These are phyloP conservation scores for Acacia acuminata DNA, from an alignment of 306 rosid genomes.

Conservation along the genomic window DNA sequence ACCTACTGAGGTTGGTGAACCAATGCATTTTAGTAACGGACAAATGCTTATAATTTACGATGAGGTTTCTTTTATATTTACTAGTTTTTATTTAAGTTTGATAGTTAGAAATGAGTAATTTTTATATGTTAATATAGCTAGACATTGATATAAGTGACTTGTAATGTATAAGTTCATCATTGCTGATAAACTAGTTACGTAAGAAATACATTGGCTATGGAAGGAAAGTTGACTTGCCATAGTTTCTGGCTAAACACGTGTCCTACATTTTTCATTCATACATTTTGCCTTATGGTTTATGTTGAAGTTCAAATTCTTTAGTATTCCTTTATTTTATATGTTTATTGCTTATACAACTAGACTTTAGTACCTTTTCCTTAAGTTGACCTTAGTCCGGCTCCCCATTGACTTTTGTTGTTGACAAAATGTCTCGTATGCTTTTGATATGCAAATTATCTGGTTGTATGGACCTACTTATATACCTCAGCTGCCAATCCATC, in stretches of 20 bases:
- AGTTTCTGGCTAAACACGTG: slow-evolving; percentile 9
- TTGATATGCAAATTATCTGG: not conserved
- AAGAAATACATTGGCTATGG: slow-evolving; percentile 6
- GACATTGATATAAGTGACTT: not conserved
- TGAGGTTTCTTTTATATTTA: not conserved
- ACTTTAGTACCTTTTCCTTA: not conserved
- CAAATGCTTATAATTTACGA: slow-evolving; percentile 5
- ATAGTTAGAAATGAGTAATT: slow-evolving; percentile 13
- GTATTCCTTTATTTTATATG: not conserved
- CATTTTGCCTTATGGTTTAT: not conserved
- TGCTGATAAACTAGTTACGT: not conserved
- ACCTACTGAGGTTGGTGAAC: slow-evolving; percentile 63
- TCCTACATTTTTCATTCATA: not conserved
- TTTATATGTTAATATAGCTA: slow-evolving; percentile 5
- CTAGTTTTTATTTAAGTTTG: slow-evolving; percentile 6
- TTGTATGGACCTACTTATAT: not conserved
- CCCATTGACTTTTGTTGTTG: not conserved
- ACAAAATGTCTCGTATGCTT: not conserved
- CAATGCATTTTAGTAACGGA: slow-evolving; percentile 27
- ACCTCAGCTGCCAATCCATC: not conserved
- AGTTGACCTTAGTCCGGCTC: slow-evolving; percentile 7
- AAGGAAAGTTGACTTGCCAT: slow-evolving; percentile 8
- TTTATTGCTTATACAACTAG: not conserved
- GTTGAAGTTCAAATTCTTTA: slow-evolving; percentile 14
- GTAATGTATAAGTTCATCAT: not conserved